Evolutionary conservation across 202 grass and related monocot genomes (phyloP).

Genomic region (Saccharum hybrid): DNA sequence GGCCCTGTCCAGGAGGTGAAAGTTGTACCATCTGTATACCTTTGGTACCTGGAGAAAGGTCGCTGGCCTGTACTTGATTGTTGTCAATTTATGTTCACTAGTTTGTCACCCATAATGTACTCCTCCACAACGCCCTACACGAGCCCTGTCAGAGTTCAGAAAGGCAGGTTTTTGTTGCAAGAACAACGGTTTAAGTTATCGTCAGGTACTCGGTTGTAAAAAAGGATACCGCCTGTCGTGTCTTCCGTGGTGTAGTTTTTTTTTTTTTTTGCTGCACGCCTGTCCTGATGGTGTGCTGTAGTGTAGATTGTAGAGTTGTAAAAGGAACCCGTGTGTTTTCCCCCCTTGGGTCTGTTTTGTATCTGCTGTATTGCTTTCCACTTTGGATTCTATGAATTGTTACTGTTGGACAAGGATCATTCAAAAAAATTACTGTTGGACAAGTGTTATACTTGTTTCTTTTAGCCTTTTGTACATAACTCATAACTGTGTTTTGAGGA

Average conservation of each 20-base stretch:
- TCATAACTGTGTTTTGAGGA: not conserved
- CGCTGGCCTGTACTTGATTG: conserved; percentile 21
- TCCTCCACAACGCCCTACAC: conserved; percentile 38
- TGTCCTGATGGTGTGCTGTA: conserved; percentile 46
- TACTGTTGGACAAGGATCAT: conserved; percentile 26
- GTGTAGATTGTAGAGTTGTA: conserved; percentile 53
- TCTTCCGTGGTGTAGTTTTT: conserved; percentile 38
- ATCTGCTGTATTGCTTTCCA: conserved; percentile 46
- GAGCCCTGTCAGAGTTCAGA: conserved; percentile 20
- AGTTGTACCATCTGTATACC: conserved; percentile 48
- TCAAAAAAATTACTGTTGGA: not conserved
- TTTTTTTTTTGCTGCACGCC: conserved; percentile 42
- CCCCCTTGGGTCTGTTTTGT: conserved; percentile 27
- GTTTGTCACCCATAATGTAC: conserved; percentile 48
- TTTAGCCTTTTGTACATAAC: not conserved
- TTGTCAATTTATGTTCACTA: conserved; percentile 60
- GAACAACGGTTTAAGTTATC: conserved; percentile 36
- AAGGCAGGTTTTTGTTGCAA: conserved; percentile 48
- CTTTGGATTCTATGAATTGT: conserved; percentile 13
- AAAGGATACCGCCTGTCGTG: conserved; percentile 11
- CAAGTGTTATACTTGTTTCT: conserved; percentile 43
- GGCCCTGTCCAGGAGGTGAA: conserved; percentile 63
- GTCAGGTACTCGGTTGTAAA: conserved; percentile 41
- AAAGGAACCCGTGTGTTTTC: conserved; percentile 32
- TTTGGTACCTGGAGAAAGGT: conserved; percentile 34